Evolutionary conservation across 345 rosid genomes (phyloP).

Genomic region (Ceriops decandra): DNA sequence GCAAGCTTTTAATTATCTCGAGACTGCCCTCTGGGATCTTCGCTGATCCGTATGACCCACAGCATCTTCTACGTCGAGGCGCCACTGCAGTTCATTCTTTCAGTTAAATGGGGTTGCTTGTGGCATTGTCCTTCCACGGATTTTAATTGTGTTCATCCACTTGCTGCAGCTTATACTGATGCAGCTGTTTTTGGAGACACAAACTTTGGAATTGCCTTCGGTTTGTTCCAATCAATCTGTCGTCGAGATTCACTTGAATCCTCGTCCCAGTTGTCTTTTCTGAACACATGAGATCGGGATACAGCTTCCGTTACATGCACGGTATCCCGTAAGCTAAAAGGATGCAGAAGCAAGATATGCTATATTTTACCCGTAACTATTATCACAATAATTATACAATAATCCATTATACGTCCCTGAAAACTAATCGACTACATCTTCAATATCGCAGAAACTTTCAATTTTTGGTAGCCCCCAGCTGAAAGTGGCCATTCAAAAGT

Average conservation of each 20-base stretch:
- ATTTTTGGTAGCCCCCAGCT: conserved; percentile 40
- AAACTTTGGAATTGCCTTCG: conserved; percentile 77
- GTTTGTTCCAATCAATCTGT: conserved; percentile 59
- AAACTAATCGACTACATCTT: background rate
- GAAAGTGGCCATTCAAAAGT: conserved; percentile 61
- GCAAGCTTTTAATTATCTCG: conserved; percentile 51
- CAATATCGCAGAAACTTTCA: background rate
- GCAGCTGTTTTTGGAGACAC: conserved; percentile 79
- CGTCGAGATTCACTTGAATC: conserved; percentile 69
- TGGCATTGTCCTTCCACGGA: background rate
- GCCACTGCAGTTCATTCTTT: conserved; percentile 30
- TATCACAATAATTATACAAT: background rate
- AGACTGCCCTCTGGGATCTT: conserved; percentile 79
- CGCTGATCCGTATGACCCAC: conserved; percentile 89
- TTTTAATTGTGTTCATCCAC: background rate
- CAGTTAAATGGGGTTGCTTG: background rate
- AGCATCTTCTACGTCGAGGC: conserved; percentile 50
- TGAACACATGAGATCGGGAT: conserved; percentile 35
- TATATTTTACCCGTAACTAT: background rate
- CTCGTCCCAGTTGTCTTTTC: conserved; percentile 22
- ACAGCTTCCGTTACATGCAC: conserved; percentile 74
- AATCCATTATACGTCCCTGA: too few species aligned
- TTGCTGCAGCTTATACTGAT: conserved; percentile 45
- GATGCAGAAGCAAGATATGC: background rate
- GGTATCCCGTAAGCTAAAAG: conserved; percentile 58